These are phyloP conservation scores for Botrytis aclada DNA, from an alignment of 2,329 filamentous ascomycete species.

Conservation along the genomic window DNA sequence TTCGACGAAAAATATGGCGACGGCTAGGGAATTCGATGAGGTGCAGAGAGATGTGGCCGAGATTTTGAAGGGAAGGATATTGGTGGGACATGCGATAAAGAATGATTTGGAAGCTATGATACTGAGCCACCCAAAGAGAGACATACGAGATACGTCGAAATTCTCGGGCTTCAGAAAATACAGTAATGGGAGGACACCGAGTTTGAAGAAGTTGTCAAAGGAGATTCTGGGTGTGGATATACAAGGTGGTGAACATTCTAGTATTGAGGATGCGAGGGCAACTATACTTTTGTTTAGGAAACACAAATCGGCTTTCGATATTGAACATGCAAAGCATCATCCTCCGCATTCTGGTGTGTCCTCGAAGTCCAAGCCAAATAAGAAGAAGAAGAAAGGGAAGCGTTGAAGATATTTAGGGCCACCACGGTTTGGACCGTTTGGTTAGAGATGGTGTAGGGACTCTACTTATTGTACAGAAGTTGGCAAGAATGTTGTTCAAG, in stretches of 20 bases:
- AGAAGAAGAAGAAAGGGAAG: constrained; percentile 43
- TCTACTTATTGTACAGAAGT: too few relatives aligned
- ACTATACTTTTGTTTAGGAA: constrained; percentile 85
- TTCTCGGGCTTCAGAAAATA: constrained; percentile 71
- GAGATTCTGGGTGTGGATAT: constrained; percentile 60
- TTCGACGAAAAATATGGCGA: constrained; percentile 66
- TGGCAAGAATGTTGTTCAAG: not conserved
- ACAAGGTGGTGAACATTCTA: constrained; percentile 62
- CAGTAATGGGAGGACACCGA: constrained; percentile 65
- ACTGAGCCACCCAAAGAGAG: constrained; percentile 72
- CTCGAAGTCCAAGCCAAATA: constrained; percentile 25
- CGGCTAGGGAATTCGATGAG: constrained; percentile 67
- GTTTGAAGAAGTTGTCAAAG: constrained; percentile 56
- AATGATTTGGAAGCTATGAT: constrained; percentile 74
- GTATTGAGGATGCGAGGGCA: constrained; percentile 76
- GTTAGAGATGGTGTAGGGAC: too few relatives aligned
- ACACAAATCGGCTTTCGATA: constrained; percentile 81
- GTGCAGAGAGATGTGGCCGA: constrained; percentile 71
- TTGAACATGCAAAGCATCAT: constrained; percentile 70
- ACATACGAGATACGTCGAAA: constrained; percentile 82
- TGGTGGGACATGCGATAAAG: constrained; percentile 80
- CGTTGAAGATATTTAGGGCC: constrained; percentile 17
- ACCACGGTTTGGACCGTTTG: not conserved
- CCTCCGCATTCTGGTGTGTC: constrained; percentile 39
- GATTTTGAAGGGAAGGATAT: constrained; percentile 66